Evolutionary conservation across 495 filamentous ascomycete species (phyloP).

Genomic region (Corynascus novoguineensis): DNA sequence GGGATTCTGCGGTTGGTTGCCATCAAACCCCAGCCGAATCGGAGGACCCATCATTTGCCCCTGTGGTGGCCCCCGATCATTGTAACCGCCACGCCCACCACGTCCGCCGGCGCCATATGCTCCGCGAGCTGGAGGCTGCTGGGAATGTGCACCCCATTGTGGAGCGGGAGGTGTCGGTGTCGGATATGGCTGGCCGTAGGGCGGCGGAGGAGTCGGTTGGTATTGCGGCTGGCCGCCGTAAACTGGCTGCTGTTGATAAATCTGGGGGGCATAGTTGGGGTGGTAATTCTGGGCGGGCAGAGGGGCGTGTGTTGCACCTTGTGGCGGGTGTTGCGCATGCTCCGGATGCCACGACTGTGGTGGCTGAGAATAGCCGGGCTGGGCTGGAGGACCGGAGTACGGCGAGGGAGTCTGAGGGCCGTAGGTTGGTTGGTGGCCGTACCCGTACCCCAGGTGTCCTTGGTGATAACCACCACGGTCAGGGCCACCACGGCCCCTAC

Average conservation of each 20-base stretch:
- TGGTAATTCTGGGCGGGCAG: constrained; percentile 45
- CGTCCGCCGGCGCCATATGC: constrained; percentile 46
- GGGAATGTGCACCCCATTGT: constrained; percentile 31
- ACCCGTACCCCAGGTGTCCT: constrained; percentile 20
- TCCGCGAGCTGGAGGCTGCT: constrained; percentile 39
- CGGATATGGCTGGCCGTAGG: constrained; percentile 34
- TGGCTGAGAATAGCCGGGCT: constrained; percentile 20
- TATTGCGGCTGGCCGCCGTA: constrained; percentile 26
- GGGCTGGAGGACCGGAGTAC: constrained; percentile 23
- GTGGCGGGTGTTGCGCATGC: constrained; percentile 22
- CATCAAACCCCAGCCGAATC: constrained; percentile 54
- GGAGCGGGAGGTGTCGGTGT: constrained; percentile 33
- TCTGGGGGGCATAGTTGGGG: constrained; percentile 48
- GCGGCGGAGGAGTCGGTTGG: constrained; percentile 21
- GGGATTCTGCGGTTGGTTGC: constrained; percentile 31
- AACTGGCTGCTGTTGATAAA: constrained; percentile 31
- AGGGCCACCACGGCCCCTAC: constrained; percentile 32
- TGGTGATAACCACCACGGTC: constrained; percentile 37
- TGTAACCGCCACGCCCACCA: constrained; percentile 49
- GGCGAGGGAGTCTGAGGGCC: constrained; percentile 22
- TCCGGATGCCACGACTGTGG: constrained; percentile 28
- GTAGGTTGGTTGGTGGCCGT: constrained; percentile 25
- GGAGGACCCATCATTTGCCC: constrained; percentile 54
- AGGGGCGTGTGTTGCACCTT: constrained; percentile 27
- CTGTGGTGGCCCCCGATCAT: constrained; percentile 42